Percentiles rank a stretch among this genome's conserved stretches.
These are phyloP conservation scores for Penicillium coprophilum DNA, from an alignment of 495 filamentous ascomycete species.

Conservation along the genomic window DNA sequence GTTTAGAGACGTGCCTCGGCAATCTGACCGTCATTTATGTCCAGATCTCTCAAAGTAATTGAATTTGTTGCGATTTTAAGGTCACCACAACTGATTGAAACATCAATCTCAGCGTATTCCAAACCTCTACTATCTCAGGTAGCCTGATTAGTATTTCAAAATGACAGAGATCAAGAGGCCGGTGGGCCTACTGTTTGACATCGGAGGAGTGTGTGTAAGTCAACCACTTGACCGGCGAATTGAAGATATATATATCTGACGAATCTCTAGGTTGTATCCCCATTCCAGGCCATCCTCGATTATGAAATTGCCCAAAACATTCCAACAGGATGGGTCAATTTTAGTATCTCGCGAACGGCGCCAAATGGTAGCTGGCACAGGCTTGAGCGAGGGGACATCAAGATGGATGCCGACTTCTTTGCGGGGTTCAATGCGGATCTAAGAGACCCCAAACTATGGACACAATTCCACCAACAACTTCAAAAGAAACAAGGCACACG, in stretches of 20 bases:
- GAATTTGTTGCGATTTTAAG: slow-evolving; percentile 12
- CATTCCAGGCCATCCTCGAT: slow-evolving; percentile 87
- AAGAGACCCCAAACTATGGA: slow-evolving; percentile 63
- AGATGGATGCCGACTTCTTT: slow-evolving; percentile 73
- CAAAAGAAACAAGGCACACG: slow-evolving; percentile 32
- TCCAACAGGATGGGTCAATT: slow-evolving; percentile 86
- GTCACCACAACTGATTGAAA: not conserved
- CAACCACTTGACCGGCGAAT: not conserved
- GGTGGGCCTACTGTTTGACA: slow-evolving; percentile 88
- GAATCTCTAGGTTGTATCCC: slow-evolving; percentile 70
- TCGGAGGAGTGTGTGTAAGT: slow-evolving; percentile 94
- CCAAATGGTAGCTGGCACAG: slow-evolving; percentile 88
- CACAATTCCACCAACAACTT: slow-evolving; percentile 50
- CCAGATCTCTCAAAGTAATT: slow-evolving; percentile 4
- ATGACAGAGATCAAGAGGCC: slow-evolving; percentile 53
- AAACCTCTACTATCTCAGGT: not conserved
- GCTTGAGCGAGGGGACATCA: slow-evolving; percentile 73
- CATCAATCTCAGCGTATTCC: not conserved
- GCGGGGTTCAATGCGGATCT: slow-evolving; percentile 73
- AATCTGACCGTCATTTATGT: slow-evolving; percentile 12
- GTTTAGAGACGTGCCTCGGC: slow-evolving; percentile 24
- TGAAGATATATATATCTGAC: not conserved
- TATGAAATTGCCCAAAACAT: slow-evolving; percentile 77
- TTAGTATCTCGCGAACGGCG: slow-evolving; percentile 72
- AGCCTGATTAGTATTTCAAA: not conserved